phyloP scores from a whole-genome alignment of 495 filamentous ascomycete species.

The Aspergillus affinis region DNA sequence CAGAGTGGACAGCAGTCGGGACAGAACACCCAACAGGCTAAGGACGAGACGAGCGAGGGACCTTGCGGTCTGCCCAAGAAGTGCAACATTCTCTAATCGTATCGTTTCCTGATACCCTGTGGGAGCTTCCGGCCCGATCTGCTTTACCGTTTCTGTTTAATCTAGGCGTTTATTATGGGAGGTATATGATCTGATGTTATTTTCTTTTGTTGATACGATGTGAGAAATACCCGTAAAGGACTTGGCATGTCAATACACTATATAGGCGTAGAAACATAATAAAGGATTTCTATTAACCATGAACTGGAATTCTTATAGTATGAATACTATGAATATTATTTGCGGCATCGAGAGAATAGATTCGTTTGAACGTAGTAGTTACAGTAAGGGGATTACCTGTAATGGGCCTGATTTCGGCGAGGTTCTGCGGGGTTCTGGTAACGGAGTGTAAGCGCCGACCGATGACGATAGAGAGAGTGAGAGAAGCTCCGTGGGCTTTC shows the following conservation, averaged over 20 bases:
- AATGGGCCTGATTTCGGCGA: background rate
- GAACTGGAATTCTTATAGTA: background rate
- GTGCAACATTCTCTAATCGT: slow-evolving; percentile 57
- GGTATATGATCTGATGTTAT: slow-evolving; percentile 8
- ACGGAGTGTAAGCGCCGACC: slow-evolving; percentile 3
- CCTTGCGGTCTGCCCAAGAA: slow-evolving; percentile 71
- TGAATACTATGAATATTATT: background rate
- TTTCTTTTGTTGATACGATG: background rate
- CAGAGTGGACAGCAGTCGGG: slow-evolving; percentile 13
- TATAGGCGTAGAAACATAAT: background rate
- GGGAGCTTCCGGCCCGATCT: background rate
- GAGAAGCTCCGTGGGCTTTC: background rate
- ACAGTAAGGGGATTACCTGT: background rate
- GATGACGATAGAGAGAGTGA: slow-evolving; percentile 20
- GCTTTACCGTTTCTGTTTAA: slow-evolving; percentile 10
- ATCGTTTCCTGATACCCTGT: slow-evolving; percentile 14
- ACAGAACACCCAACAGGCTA: slow-evolving; percentile 30
- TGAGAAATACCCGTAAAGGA: background rate
- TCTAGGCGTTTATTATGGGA: slow-evolving; percentile 15
- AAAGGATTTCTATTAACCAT: background rate
- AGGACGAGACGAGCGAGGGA: slow-evolving; percentile 50
- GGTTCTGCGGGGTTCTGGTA: slow-evolving; percentile 6
- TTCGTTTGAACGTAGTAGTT: too few relatives aligned
- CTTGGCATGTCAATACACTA: background rate
- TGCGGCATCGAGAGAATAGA: background rate